These are phyloP conservation scores for Suillus variegatus DNA, from an alignment of 768 basidiomycete genomes.

Conservation along the genomic window DNA sequence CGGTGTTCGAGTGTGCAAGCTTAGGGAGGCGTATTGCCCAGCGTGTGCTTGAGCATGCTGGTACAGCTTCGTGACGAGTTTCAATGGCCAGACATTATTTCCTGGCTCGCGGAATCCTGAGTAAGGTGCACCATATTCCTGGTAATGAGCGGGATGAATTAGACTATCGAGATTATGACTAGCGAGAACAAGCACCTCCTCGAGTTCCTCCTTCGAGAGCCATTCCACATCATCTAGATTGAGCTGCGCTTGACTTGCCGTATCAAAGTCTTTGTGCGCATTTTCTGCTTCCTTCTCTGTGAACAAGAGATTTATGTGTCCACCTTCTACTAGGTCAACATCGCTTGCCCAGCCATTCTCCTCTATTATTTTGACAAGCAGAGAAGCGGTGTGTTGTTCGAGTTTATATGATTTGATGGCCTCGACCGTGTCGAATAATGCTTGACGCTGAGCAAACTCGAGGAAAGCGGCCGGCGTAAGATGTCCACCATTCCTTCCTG, in stretches of 20 bases:
- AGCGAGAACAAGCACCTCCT: conserved; percentile 38
- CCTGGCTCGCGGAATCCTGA: conserved; percentile 54
- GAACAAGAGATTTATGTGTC: conserved; percentile 51
- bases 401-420: conserved; percentile 53
- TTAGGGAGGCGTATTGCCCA: conserved; percentile 39
- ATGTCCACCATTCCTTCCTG: conserved; percentile 82
- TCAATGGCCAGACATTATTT: conserved; percentile 78
- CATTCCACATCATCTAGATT: conserved; percentile 45
- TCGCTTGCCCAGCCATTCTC: conserved; percentile 41
- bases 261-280: conserved; percentile 47
- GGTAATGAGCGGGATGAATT: not conserved
- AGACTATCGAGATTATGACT: not conserved
- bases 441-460: conserved; percentile 42
- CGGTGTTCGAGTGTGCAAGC: conserved; percentile 74
- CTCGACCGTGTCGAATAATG: conserved; percentile 51
- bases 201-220: conserved; percentile 48
- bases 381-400: conserved; percentile 55
- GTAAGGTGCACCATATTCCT: conserved; percentile 41
- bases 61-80: conserved; percentile 73
- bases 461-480: conserved; percentile 53
- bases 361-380: conserved; percentile 51
- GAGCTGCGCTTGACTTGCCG: conserved; percentile 55
- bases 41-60: conserved; percentile 37
- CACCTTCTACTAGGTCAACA: conserved; percentile 65
- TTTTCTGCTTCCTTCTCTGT: conserved; percentile 44